phyloP scores from a whole-genome alignment of 352 stramenopile genomes.

The Phytopythium litorale region DNA sequence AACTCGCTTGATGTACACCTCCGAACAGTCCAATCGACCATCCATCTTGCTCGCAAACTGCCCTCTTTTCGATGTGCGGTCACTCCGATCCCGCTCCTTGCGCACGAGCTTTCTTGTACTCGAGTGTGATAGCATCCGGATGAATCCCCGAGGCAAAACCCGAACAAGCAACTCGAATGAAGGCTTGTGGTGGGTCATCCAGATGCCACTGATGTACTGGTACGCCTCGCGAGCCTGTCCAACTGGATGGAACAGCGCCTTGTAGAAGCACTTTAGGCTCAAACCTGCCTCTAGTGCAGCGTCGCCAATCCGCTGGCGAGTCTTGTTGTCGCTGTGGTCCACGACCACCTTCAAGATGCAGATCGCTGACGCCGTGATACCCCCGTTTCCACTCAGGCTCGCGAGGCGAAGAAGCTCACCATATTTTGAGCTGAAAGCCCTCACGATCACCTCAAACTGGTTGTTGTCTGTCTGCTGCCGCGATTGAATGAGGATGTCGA shows the following conservation, averaged over 20 bases:
- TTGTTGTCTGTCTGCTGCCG: conserved; percentile 67
- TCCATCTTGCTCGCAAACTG: conserved; percentile 18
- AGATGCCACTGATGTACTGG: conserved; percentile 73
- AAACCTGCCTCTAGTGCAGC: conserved; percentile 57
- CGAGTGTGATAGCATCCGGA: conserved; percentile 67
- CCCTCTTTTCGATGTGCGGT: conserved; percentile 14
- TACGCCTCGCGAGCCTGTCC: conserved; percentile 61
- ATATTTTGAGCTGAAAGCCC: conserved; percentile 52
- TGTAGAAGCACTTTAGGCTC: conserved; percentile 53
- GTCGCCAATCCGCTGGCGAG: conserved; percentile 66
- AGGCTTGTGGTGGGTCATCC: conserved; percentile 67
- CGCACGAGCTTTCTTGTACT: conserved; percentile 57
- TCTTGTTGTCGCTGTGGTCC: conserved; percentile 57
- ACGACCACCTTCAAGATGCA: conserved; percentile 69
- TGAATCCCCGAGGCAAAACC: conserved; percentile 65
- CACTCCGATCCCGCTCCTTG: conserved; percentile 39
- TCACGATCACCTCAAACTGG: conserved; percentile 72
- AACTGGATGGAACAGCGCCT: conserved; percentile 63
- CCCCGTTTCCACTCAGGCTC: conserved; percentile 42
- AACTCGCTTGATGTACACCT: conserved; percentile 72
- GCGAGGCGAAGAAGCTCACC: conserved; percentile 44
- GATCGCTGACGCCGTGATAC: conserved; percentile 51
- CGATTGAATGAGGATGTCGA: conserved; percentile 59
- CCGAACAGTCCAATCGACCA: conserved; percentile 23
- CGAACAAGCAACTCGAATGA: conserved; percentile 67